These are phyloP conservation scores for maize (Zea mays) DNA, from an alignment of 176 grass and related monocot species.

Conservation along the genomic window Zm-B73-REFERENCE-NAM-5.0 NC_050098.1:136901001-136901500, in stretches of 20 bases:
- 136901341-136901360: conserved; percentile 49
- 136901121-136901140: conserved; percentile 95
- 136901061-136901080: conserved; percentile 57
- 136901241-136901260: conserved; percentile 80
- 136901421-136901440: conserved; percentile 91
- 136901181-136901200: conserved; percentile 23
- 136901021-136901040: conserved; percentile 76
- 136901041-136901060: conserved; percentile 53
- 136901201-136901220: conserved; percentile 43
- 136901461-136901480: conserved; percentile 71
- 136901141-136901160: conserved; percentile 82
- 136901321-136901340: conserved; percentile 71
- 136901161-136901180: conserved; percentile 56
- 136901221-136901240: conserved; percentile 68
- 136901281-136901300: conserved; percentile 68
- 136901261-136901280: conserved; percentile 80
- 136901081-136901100: conserved; percentile 58
- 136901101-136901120: conserved; percentile 79
- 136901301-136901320: conserved; percentile 74
- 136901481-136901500: conserved; percentile 78
- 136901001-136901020: conserved; percentile 70
- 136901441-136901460: conserved; percentile 72
- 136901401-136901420: conserved; percentile 84
- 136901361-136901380: conserved; percentile 72
- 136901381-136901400: conserved; percentile 80